phyloP scores from a whole-genome alignment of 177 flowering plant species.

The Vitis hybrid region DNA sequence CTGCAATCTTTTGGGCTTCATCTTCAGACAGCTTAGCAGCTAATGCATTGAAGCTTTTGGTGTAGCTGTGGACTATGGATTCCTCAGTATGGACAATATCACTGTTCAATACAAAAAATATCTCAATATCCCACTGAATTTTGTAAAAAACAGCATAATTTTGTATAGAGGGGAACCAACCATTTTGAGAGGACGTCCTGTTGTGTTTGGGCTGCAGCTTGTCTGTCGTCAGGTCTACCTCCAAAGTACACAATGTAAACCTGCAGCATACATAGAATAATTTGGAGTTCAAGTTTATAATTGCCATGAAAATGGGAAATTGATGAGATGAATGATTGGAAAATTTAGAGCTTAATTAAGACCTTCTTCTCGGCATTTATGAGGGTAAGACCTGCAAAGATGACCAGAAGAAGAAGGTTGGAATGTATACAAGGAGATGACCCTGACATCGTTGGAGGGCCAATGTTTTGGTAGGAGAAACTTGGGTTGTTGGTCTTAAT shows the following conservation, averaged over 20 bases:
- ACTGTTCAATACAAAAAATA: constrained; percentile 21
- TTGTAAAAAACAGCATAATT: neutral
- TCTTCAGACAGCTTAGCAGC: constrained; percentile 66
- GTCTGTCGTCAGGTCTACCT: constrained; percentile 22
- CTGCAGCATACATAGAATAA: constrained; percentile 25
- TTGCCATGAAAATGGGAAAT: neutral
- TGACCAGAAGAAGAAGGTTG: constrained; percentile 4
- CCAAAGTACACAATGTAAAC: constrained; percentile 63
- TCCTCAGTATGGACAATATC: constrained; percentile 37
- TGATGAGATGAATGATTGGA: too few relatives aligned
- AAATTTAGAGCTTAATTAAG: too few relatives aligned
- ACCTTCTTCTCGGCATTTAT: constrained; percentile 19
- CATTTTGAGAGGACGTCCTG: constrained; percentile 47
- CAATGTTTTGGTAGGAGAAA: neutral
- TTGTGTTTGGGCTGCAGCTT: constrained; percentile 31
- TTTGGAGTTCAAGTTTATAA: neutral
- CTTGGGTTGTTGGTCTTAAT: too few relatives aligned
- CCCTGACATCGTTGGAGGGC: constrained; percentile 13
- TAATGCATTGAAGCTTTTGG: constrained; percentile 67
- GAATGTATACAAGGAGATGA: neutral
- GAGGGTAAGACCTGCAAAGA: constrained; percentile 1
- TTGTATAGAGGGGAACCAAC: constrained; percentile 15
- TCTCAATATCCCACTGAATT: neutral
- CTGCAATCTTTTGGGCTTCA: constrained; percentile 47
- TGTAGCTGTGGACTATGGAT: constrained; percentile 65